Evolutionary conservation across 1,284 basidiomycete genomes (phyloP).

Genomic region (Chalciporus sp.): DNA sequence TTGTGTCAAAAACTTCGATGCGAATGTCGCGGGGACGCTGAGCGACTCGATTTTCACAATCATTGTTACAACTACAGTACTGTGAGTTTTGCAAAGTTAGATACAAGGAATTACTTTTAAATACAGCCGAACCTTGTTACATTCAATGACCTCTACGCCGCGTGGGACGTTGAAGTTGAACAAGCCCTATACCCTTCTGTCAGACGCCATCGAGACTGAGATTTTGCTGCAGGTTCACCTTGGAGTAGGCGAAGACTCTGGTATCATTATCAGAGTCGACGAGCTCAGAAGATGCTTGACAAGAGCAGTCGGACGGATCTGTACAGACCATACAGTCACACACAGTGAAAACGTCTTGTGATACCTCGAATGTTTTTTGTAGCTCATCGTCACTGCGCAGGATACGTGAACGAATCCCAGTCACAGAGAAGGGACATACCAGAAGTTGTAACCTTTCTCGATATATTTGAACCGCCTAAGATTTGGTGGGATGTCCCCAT

Average conservation of each 20-base stretch:
- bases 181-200: conserved; percentile 42
- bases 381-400: conserved; percentile 21
- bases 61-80: conserved; percentile 46
- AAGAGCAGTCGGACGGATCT: conserved; percentile 32
- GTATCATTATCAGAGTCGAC: conserved; percentile 12
- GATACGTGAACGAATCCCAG: conserved; percentile 6
- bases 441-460: conserved; percentile 53
- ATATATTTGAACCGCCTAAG: conserved; percentile 49
- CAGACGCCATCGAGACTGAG: background rate
- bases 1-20: conserved; percentile 62
- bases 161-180: conserved; percentile 48
- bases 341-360: conserved; percentile 25
- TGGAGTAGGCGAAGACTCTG: conserved; percentile 45
- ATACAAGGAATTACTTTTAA: background rate
- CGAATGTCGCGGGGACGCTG: conserved; percentile 50
- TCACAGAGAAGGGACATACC: conserved; percentile 18
- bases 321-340: conserved; percentile 38
- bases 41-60: conserved; percentile 55
- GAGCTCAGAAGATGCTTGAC: conserved; percentile 34
- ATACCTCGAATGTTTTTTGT: conserved; percentile 24
- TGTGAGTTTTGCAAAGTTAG: conserved; percentile 22
- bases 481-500: conserved; percentile 47
- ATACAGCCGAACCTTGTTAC: conserved; percentile 49
- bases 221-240: conserved; percentile 29
- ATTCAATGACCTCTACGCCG: conserved; percentile 58